A percentile compares a stretch with the other conserved stretches of the same genome.
These are phyloP conservation scores for Zygoascus flipseniorum DNA, from an alignment of 805 yeast species.

Conservation along the genomic window DNA sequence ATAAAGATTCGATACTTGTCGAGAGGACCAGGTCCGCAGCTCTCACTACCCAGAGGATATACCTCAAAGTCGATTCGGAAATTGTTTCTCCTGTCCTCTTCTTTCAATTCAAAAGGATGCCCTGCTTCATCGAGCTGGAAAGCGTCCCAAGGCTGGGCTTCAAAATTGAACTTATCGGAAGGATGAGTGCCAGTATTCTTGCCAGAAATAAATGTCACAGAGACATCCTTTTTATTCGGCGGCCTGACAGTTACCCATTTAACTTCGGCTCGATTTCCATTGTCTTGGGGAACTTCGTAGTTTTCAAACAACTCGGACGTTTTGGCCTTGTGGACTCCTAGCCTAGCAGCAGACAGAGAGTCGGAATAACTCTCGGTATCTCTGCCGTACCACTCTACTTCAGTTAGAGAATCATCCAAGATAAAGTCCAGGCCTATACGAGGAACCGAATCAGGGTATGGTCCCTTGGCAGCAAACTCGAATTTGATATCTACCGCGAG, in stretches of 20 bases:
- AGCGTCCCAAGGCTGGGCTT: conserved; percentile 13
- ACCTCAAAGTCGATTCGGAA: conserved; percentile 22
- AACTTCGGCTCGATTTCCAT: conserved; percentile 30
- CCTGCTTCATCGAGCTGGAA: conserved; percentile 16
- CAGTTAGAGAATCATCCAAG: conserved; percentile 16
- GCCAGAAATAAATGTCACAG: background rate
- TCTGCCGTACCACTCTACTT: conserved; percentile 29
- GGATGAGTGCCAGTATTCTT: background rate
- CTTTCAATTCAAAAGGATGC: conserved; percentile 21
- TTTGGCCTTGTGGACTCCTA: conserved; percentile 21
- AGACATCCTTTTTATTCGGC: background rate
- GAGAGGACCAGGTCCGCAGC: conserved; percentile 24
- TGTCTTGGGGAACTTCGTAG: conserved; percentile 33
- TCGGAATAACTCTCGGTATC: conserved; percentile 32
- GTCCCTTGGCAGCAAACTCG: conserved; percentile 10
- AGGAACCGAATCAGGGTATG: conserved; percentile 25
- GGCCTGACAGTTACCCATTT: conserved; percentile 20
- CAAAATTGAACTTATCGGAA: conserved; percentile 9
- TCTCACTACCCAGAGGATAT: conserved; percentile 24
- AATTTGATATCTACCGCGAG: conserved; percentile 9
- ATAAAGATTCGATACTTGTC: conserved; percentile 11
- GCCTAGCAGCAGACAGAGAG: conserved; percentile 22
- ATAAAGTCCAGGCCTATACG: conserved; percentile 30
- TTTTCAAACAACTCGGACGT: conserved; percentile 18
- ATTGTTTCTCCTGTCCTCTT: conserved; percentile 9